These are phyloP conservation scores for Fomitopsis pinicola DNA, from an alignment of 1,284 basidiomycete species.

Conservation along the genomic window DNA sequence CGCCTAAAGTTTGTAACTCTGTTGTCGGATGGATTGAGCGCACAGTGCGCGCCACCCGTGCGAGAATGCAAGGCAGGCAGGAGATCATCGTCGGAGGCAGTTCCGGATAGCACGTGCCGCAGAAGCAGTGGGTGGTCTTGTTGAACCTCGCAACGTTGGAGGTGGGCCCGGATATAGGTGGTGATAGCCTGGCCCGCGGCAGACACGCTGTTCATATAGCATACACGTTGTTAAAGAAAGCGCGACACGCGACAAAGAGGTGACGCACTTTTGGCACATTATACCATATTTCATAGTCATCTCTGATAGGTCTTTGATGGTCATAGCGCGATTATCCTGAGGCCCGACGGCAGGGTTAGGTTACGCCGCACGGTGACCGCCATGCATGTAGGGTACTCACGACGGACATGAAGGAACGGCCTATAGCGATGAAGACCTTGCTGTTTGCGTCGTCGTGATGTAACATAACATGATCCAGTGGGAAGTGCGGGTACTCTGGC, in stretches of 20 bases:
- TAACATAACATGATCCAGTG: conserved; percentile 55
- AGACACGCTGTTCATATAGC: conserved; percentile 44
- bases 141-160: conserved; percentile 62
- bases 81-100: conserved; percentile 63
- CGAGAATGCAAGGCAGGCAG: conserved; percentile 66
- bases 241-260: not conserved
- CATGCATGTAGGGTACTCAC: conserved; percentile 37
- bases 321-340: conserved; percentile 76
- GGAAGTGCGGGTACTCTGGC: conserved; percentile 39
- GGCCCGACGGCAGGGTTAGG: conserved; percentile 10
- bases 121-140: conserved; percentile 70
- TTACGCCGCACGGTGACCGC: not conserved
- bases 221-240: not conserved
- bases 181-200: conserved; percentile 77
- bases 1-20: conserved; percentile 70
- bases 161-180: conserved; percentile 69
- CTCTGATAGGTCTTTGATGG: conserved; percentile 76
- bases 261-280: conserved; percentile 68
- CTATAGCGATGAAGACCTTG: conserved; percentile 69
- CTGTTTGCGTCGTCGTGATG: conserved; percentile 68
- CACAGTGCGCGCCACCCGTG: conserved; percentile 59
- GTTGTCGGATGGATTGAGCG: conserved; percentile 37
- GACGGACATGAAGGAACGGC: conserved; percentile 65
- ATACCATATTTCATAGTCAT: conserved; percentile 60
- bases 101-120: conserved; percentile 68